Evolutionary conservation across 192 early-diverging fungal species (phyloP).

Genomic region (Coemansia sp.): DNA sequence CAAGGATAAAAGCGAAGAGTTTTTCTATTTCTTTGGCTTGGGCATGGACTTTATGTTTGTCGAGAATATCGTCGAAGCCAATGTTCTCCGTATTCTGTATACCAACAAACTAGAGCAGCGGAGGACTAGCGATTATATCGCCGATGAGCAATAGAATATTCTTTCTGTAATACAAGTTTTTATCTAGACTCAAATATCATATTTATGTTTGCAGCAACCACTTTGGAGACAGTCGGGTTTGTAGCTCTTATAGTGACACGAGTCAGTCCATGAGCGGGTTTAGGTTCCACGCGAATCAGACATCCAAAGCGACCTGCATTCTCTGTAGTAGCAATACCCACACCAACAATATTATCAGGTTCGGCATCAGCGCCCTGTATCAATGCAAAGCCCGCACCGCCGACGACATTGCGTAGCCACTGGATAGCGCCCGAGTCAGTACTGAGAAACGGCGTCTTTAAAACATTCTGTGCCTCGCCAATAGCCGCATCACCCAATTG

Average conservation of each 20-base stretch:
- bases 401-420: slow-evolving; percentile 62
- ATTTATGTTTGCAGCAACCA: slow-evolving; percentile 36
- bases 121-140: not conserved
- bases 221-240: slow-evolving; percentile 73
- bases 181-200: slow-evolving; percentile 45
- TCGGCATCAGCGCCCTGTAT: slow-evolving; percentile 88
- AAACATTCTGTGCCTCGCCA: slow-evolving; percentile 72
- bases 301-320: slow-evolving; percentile 86
- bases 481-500: slow-evolving; percentile 87
- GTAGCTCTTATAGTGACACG: slow-evolving; percentile 91
- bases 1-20: slow-evolving; percentile 26
- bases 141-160: not conserved
- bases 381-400: slow-evolving; percentile 74
- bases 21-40: slow-evolving; percentile 43
- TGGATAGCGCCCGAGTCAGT: slow-evolving; percentile 55
- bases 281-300: slow-evolving; percentile 88
- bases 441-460: slow-evolving; percentile 38
- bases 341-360: slow-evolving; percentile 86
- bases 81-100: slow-evolving; percentile 21
- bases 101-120: slow-evolving; percentile 8
- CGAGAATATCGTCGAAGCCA: slow-evolving; percentile 53
- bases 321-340: slow-evolving; percentile 82
- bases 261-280: slow-evolving; percentile 83
- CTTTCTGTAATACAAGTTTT: not conserved
- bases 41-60: slow-evolving; percentile 57